phyloP scores from a whole-genome alignment of 768 basidiomycete species.

The Pisolithus orientalis region DNA sequence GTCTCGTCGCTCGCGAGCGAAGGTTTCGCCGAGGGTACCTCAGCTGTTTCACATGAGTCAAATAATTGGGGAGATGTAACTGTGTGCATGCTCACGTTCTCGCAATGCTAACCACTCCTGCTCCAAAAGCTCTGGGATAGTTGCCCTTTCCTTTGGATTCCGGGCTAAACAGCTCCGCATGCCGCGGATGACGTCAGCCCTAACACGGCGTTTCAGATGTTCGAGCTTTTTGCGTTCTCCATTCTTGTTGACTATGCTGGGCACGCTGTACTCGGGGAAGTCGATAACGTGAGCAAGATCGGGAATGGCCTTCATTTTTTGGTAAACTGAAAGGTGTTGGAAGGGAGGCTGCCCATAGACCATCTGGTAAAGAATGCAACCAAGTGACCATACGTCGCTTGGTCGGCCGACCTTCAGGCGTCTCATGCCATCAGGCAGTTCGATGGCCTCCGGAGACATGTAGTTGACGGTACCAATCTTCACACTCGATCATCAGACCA shows the following conservation, averaged over 20 bases:
- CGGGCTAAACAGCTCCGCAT: slow-evolving; percentile 80
- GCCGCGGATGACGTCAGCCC: slow-evolving; percentile 66
- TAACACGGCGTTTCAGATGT: slow-evolving; percentile 66
- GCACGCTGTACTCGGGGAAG: slow-evolving; percentile 66
- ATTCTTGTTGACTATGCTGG: slow-evolving; percentile 32
- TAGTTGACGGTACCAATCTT: slow-evolving; percentile 97
- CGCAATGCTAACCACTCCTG: slow-evolving; percentile 73
- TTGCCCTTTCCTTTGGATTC: slow-evolving; percentile 75
- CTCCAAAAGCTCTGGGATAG: slow-evolving; percentile 81
- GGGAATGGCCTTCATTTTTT: slow-evolving; percentile 94
- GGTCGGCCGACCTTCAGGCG: slow-evolving; percentile 92
- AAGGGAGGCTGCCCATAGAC: slow-evolving; percentile 93
- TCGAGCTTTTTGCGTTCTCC: slow-evolving; percentile 47
- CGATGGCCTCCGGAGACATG: slow-evolving; percentile 98
- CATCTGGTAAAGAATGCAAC: slow-evolving; percentile 98
- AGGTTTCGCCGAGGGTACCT: slow-evolving; percentile 23
- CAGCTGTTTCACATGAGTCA: slow-evolving; percentile 15
- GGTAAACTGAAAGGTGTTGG: slow-evolving; percentile 71
- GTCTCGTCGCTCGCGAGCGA: slow-evolving; percentile 49
- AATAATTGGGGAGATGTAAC: not conserved
- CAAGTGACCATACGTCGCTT: slow-evolving; percentile 96
- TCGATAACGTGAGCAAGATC: slow-evolving; percentile 69
- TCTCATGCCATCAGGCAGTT: slow-evolving; percentile 78
- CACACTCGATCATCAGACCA: not conserved
- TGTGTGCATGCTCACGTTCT: slow-evolving; percentile 20